Conservation (phyloP, 768 basidiomycete species). For the Boletus barrowsii region DNA sequence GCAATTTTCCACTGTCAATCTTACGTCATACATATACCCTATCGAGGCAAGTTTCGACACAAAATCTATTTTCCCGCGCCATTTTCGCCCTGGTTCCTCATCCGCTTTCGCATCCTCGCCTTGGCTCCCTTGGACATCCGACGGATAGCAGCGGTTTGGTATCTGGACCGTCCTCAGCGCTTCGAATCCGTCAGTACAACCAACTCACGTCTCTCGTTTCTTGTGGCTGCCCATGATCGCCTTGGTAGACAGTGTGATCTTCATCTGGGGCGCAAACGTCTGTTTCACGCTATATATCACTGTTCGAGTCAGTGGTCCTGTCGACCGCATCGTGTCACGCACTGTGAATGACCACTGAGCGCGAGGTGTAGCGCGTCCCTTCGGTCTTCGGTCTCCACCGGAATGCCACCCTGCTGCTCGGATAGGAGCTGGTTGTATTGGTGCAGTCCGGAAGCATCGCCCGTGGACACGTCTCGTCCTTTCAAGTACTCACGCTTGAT, state of each 20-base stretch:
- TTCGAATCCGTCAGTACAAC: neutral
- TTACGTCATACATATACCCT: constrained; percentile 24
- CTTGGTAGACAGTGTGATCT: constrained; percentile 54
- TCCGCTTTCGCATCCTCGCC: constrained; percentile 47
- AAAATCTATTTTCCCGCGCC: constrained; percentile 11
- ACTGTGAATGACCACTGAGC: constrained; percentile 62
- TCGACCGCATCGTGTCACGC: constrained; percentile 22
- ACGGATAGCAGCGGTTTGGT: constrained; percentile 52
- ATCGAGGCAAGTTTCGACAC: constrained; percentile 7
- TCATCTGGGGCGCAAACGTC: constrained; percentile 65
- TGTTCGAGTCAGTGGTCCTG: neutral
- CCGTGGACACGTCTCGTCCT: constrained; percentile 41
- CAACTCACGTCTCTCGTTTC: constrained; percentile 37
- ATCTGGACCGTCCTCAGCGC: constrained; percentile 38
- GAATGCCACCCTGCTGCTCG: constrained; percentile 29
- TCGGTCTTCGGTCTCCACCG: constrained; percentile 34
- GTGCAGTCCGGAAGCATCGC: constrained; percentile 54
- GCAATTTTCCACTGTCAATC: constrained; percentile 15
- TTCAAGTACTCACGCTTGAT: constrained; percentile 79
- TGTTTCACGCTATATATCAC: constrained; percentile 43
- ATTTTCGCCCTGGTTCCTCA: constrained; percentile 29
- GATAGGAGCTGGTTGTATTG: constrained; percentile 74
- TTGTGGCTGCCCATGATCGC: constrained; percentile 40
- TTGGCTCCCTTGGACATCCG: constrained; percentile 58
- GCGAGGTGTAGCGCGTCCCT: constrained; percentile 32